A percentile compares a stretch with the other conserved stretches of the same genome.
These are phyloP conservation scores for Stagonosporopsis cucurbitacearum DNA, from an alignment of 2,329 filamentous ascomycete genomes.

Conservation along the genomic window DNA sequence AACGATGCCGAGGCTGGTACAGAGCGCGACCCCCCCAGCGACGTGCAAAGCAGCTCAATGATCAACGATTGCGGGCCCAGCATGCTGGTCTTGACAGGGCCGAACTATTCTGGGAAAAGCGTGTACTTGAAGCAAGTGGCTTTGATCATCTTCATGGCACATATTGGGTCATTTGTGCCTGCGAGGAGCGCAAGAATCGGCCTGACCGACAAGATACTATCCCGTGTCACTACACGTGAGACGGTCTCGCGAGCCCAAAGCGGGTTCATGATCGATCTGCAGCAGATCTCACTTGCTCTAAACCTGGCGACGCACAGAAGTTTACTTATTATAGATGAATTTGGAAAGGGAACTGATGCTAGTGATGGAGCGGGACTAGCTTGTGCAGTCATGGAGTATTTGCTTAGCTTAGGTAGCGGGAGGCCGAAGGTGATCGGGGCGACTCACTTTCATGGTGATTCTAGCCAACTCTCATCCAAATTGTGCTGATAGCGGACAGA, in stretches of 20 bases:
- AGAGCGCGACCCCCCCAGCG: background rate
- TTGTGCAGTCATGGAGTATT: slow-evolving; percentile 65
- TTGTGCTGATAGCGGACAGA: slow-evolving; percentile 60
- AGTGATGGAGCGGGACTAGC: slow-evolving; percentile 69
- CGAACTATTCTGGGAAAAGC: slow-evolving; percentile 97
- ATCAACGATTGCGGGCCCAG: slow-evolving; percentile 57
- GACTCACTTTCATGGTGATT: slow-evolving; percentile 67
- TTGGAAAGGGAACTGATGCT: slow-evolving; percentile 73
- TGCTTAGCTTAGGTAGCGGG: slow-evolving; percentile 57
- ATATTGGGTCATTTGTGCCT: slow-evolving; percentile 89
- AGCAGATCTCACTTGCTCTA: slow-evolving; percentile 81
- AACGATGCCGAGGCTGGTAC: slow-evolving; percentile 2
- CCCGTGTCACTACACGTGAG: slow-evolving; percentile 78
- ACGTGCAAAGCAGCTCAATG: background rate
- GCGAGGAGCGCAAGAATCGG: slow-evolving; percentile 78
- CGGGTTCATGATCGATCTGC: slow-evolving; percentile 81
- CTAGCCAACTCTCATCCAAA: slow-evolving; percentile 37
- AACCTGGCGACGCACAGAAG: slow-evolving; percentile 77
- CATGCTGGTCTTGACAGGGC: slow-evolving; percentile 84
- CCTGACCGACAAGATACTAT: slow-evolving; percentile 90
- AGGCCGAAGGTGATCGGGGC: slow-evolving; percentile 67
- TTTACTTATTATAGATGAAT: slow-evolving; percentile 91
- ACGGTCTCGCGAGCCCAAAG: slow-evolving; percentile 69
- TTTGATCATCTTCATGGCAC: slow-evolving; percentile 88
- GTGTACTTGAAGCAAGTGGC: slow-evolving; percentile 94